Conservation (phyloP, 2,329 filamentous ascomycete species). For the Colletotrichum sp. region DNA sequence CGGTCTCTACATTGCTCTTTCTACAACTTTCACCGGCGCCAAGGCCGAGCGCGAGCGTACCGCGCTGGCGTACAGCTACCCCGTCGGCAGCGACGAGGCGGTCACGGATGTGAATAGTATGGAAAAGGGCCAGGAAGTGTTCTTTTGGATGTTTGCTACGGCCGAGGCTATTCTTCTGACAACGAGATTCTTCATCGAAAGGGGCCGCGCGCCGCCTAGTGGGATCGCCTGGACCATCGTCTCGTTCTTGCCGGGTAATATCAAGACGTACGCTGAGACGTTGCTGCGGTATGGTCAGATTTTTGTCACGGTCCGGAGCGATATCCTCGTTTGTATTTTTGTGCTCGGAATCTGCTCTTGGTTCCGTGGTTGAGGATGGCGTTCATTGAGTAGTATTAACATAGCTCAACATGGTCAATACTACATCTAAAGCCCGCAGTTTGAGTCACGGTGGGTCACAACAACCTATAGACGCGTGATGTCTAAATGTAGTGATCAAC, state of each 20-base stretch:
- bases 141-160: slow-evolving; percentile 84
- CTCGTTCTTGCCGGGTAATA: slow-evolving; percentile 69
- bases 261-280: slow-evolving; percentile 65
- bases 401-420: not conserved
- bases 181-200: slow-evolving; percentile 73
- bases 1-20: slow-evolving; percentile 72
- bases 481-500: not conserved
- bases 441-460: not conserved
- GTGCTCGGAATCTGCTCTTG: slow-evolving; percentile 68
- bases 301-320: slow-evolving; percentile 72
- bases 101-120: slow-evolving; percentile 30
- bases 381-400: not conserved
- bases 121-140: slow-evolving; percentile 49
- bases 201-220: slow-evolving; percentile 57
- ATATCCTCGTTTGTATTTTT: slow-evolving; percentile 80
- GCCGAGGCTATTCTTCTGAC: slow-evolving; percentile 76
- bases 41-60: slow-evolving; percentile 61
- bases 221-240: slow-evolving; percentile 69
- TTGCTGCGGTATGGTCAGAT: slow-evolving; percentile 72
- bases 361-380: slow-evolving; percentile 33
- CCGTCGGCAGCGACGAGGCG: slow-evolving; percentile 29
- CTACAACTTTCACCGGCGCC: slow-evolving; percentile 72
- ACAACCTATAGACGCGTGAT: not conserved
- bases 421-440: not conserved
- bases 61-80: slow-evolving; percentile 35